Base-by-base conservation (phyloP, 805 yeast species). In the Ogataea pignaliae region DNA sequence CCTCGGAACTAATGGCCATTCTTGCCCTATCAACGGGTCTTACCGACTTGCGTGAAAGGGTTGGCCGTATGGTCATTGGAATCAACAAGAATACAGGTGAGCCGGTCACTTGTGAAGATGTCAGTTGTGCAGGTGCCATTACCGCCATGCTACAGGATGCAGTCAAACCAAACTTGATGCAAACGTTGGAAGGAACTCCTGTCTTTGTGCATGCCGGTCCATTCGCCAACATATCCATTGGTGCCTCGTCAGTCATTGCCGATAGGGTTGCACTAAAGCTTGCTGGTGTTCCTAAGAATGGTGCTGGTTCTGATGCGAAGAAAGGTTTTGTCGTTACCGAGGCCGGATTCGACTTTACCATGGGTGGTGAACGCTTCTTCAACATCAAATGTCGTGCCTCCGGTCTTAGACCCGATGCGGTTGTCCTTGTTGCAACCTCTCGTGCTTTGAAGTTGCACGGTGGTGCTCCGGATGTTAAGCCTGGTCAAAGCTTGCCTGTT, bases 141-240 rank as follows among this genome's bases (percentile, higher is more conserved):
- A 81, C 91, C 47, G 93, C 91, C 2, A 68, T 85, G 55, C 71
- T 85, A 59, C 85, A 83, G 64, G 95, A 85, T 63, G 88, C 91
- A 14, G 78, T 85, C 54, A 85, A 85, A 63, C 95, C 95, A 51
- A 85, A 85, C 58, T 71, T 85, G 61, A 85, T 85, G 95, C 95
- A 85, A 71, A 83, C 93, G 31, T 74, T 85, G 60, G 95, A 85
- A 68, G 93, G 93, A 54, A 84, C 93, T 18, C 95, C 95, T 21
- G 95, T 85, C 15, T 78, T 85, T 56, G 88, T 85, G 40, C 95
- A 85, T 62, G 93, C 93, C 39, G 95, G 95, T 51, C 95, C 95
- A 48, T 85, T 85, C 61, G 95, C 95, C 58, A 85, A 85, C 64
- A 85, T 85, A 52, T 85, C 93, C 33, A 85, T 85, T 58, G 95